Conservation (phyloP, 306 rosid species). For the Quercus parvula region DNA sequence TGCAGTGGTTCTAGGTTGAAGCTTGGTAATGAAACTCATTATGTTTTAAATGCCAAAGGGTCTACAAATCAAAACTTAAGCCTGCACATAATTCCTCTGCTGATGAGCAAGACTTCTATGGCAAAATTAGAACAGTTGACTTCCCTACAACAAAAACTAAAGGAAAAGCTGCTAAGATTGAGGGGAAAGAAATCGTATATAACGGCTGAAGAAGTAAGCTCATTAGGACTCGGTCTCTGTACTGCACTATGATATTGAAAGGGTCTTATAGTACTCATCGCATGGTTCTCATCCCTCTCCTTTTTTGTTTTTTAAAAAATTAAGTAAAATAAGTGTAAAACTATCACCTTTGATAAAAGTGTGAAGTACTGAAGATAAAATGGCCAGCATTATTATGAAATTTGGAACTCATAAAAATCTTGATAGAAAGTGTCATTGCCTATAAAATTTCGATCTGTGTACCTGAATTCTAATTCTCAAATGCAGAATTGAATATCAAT, state of each 20-base stretch:
- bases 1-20: conserved; percentile 56
- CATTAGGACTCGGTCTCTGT: neutral
- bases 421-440: no score
- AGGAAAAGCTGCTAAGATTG: conserved; percentile 51
- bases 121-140: conserved; percentile 56
- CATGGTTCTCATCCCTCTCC: neutral
- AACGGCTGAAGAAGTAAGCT: conserved; percentile 55
- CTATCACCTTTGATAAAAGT: neutral
- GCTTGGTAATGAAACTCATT: conserved; percentile 58
- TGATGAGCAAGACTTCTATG: conserved; percentile 62
- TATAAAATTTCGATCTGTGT: neutral
- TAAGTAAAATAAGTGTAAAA: neutral
- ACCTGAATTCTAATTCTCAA: neutral
- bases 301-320: neutral
- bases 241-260: neutral
- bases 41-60: conserved; percentile 64
- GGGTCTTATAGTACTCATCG: neutral
- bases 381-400: no score
- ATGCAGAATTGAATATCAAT: neutral
- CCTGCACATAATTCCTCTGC: conserved; percentile 55
- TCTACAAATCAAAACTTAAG: conserved; percentile 50
- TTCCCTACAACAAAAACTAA: conserved; percentile 52
- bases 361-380: neutral
- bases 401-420: no score
- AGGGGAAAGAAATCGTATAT: conserved; percentile 47